Percentiles rank a stretch among this genome's conserved stretches.
phyloP scores from a whole-genome alignment of 2,329 filamentous ascomycete genomes.

The Myriosclerotinia scirpicola region DNA sequence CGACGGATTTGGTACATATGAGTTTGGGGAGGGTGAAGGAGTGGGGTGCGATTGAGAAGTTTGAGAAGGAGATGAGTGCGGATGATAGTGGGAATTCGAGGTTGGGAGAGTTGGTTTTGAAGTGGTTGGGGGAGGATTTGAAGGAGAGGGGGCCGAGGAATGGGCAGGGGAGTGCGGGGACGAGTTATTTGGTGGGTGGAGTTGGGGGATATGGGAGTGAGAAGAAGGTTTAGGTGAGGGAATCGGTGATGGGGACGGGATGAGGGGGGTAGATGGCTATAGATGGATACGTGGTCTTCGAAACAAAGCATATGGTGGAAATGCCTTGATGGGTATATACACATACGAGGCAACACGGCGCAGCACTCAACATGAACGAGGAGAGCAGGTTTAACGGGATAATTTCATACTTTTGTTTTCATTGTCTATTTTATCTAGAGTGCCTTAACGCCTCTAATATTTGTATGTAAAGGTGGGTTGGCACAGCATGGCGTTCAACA shows the following conservation, averaged over 20 bases:
- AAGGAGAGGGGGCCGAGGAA: slow-evolving; percentile 74
- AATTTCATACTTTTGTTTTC: neutral
- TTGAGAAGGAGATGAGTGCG: slow-evolving; percentile 57
- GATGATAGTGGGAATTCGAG: slow-evolving; percentile 68
- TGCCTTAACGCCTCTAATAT: slow-evolving; percentile 23
- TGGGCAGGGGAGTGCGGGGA: slow-evolving; percentile 44
- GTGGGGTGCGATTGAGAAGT: slow-evolving; percentile 72
- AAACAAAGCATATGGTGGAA: neutral
- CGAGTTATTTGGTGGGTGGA: slow-evolving; percentile 54
- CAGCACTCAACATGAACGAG: slow-evolving; percentile 23
- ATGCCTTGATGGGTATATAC: neutral
- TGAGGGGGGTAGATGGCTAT: neutral
- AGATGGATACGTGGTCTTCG: neutral
- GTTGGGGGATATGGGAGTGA: slow-evolving; percentile 64
- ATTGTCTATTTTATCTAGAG: slow-evolving; percentile 13
- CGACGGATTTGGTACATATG: slow-evolving; percentile 95
- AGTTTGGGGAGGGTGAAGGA: slow-evolving; percentile 83
- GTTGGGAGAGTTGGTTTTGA: slow-evolving; percentile 82
- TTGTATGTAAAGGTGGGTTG: slow-evolving; percentile 6
- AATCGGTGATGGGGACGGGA: neutral
- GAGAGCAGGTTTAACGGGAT: neutral
- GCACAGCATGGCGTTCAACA: slow-evolving; percentile 21
- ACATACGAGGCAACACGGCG: slow-evolving; percentile 4
- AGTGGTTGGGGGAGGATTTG: slow-evolving; percentile 83
- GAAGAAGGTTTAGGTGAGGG: slow-evolving; percentile 41